Conservation (phyloP, 805 yeast species). For the Aciculoconidium aculeatum region DNA sequence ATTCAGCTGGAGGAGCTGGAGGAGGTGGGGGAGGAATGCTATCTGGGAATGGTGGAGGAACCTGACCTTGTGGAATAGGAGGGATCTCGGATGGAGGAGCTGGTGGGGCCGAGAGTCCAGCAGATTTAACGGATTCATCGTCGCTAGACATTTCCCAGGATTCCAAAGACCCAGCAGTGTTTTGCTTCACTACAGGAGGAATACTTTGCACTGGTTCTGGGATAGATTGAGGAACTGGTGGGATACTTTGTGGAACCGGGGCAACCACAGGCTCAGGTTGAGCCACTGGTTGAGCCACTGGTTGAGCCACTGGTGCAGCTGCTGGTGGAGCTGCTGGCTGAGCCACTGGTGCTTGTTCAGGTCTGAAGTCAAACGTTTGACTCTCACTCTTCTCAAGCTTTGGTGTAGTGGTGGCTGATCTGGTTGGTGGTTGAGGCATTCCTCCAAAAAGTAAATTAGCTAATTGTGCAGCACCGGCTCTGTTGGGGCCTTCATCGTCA, state of each 20-base stretch:
- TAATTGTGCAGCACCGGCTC: constrained; percentile 51
- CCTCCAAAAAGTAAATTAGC: constrained; percentile 52
- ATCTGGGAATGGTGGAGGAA: constrained; percentile 17
- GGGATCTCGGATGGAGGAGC: constrained; percentile 21
- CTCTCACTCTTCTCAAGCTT: constrained; percentile 4
- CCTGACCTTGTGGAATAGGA: constrained; percentile 13
- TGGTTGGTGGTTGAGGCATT: constrained; percentile 33
- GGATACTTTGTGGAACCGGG: constrained; percentile 18
- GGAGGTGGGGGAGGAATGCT: constrained; percentile 25
- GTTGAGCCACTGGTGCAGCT: constrained; percentile 5
- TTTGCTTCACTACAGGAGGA: constrained; percentile 6
- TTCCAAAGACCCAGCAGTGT: too few relatives aligned
- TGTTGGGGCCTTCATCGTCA: constrained; percentile 44
- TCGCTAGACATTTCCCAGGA: constrained; percentile 6
- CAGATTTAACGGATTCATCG: constrained; percentile 8
- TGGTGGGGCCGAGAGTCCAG: constrained; percentile 11
- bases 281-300: constrained; percentile 8
- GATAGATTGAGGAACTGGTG: constrained; percentile 21
- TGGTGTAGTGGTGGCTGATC: constrained; percentile 6
- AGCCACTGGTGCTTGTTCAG: constrained; percentile 3
- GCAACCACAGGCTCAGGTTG: constrained; percentile 8
- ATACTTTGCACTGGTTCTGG: constrained; percentile 19
- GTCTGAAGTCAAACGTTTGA: constrained; percentile 1
- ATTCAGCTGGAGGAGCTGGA: constrained; percentile 22
- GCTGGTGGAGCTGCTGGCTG: constrained; percentile 22